Evolutionary conservation across 2,329 filamentous ascomycete species (phyloP), one percentile per base, ranked within the genome.

Genomic region (Trichoderma polysporum): DNA sequence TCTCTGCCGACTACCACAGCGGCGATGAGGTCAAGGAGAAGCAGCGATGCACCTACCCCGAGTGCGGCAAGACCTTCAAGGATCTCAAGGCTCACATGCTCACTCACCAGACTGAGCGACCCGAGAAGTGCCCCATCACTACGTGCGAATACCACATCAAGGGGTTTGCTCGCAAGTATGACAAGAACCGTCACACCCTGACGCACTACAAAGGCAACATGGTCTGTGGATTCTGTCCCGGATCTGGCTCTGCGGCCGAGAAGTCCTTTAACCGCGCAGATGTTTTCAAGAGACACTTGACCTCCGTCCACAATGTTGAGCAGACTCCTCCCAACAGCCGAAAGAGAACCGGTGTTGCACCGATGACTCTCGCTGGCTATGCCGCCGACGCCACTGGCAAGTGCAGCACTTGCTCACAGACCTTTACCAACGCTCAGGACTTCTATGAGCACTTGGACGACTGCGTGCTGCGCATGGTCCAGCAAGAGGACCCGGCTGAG

Each of bases 131-230:
- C 80, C 94, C 94, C 1, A 97, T 97, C 72, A 84, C 90, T 67
- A 95, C 90, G 0, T 97, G 94, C 82, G 93, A 97, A 74, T 97
- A 97, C 79, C 90, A 97, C 81, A 82, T 86, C 75, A 97, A 97
- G 80, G 94, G 94, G 4, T 97, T 97, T 75, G 93, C 94, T 12
- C 86, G 94, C 73, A 97, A 97, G 80, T 97, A 97, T 77, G 94
- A 97, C 83, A 97, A 97, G 85, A 97, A 97, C 80, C 85, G 94
- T 52, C 94, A 97, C 78, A 97, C 93, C 5, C 80, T 97, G 69
- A 97, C 94, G 5, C 94, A 97, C 78, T 97, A 97, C 86, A 97
- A 97, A 81, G 94, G 94, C 47, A 97, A 92, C 57, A 97, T 97
- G 94, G 92, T 97, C 27, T 97, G 94, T 76, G 93, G 93, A 33